Conservation (phyloP, 371 early-diverging fungal genomes). For the Rhizopus arrhizus region DNA sequence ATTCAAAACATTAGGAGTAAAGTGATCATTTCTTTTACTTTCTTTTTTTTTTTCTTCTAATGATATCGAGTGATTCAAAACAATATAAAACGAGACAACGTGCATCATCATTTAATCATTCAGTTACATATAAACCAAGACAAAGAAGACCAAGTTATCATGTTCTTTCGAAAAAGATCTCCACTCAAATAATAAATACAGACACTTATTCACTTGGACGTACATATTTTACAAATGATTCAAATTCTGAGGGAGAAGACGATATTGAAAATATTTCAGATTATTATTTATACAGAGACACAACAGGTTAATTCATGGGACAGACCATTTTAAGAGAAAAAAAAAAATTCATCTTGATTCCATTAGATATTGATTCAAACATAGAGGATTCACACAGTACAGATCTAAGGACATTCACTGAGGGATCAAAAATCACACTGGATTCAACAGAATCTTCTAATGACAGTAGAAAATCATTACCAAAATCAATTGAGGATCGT, state of each 20-base stretch:
- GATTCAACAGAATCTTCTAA: constrained; percentile 1
- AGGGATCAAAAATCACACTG: constrained; percentile 7
- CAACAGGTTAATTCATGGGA: background rate
- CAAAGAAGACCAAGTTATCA: constrained; percentile 31
- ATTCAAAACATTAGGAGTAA: background rate
- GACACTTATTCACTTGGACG: constrained; percentile 10
- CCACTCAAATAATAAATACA: constrained; percentile 15
- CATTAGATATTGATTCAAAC: background rate
- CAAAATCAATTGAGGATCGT: background rate
- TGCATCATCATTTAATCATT: constrained; percentile 27
- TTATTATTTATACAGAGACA: constrained; percentile 6
- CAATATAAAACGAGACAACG: constrained; percentile 6
- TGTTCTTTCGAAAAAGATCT: constrained; percentile 9
- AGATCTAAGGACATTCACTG: background rate
- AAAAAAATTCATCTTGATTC: background rate
- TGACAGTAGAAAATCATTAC: background rate
- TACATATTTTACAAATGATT: constrained; percentile 28
- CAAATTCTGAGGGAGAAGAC: constrained; percentile 25
- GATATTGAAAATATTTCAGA: constrained; percentile 14
- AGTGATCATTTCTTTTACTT: background rate
- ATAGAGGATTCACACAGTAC: background rate
- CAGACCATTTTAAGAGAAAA: too few relatives aligned
- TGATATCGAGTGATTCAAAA: constrained; percentile 1
- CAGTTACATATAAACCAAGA: constrained; percentile 13
- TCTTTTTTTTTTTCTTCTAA: constrained; percentile 3